A percentile compares a stretch with the other conserved stretches of the same genome.
Evolutionary conservation across 768 basidiomycete species (phyloP).

Genomic region (Termitomyces sp.): DNA sequence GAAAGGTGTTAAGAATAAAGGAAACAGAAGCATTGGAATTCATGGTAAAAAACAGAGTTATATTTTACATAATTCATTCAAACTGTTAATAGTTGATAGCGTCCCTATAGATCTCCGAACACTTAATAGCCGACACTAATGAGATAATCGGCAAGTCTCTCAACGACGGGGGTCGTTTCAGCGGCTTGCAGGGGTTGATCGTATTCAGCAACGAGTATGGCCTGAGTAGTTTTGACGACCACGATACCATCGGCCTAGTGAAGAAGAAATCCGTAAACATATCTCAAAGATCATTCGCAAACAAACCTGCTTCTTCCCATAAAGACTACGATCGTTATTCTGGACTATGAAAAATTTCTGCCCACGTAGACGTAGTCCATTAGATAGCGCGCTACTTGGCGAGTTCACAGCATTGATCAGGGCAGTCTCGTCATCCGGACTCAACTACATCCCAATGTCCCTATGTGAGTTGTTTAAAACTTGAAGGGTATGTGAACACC

Average conservation of each 20-base stretch:
- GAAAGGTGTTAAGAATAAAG: not conserved
- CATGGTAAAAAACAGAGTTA: not conserved
- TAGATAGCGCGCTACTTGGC: slow-evolving; percentile 34
- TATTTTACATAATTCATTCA: slow-evolving; percentile 13
- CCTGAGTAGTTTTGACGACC: slow-evolving; percentile 78
- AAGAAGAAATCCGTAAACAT: not conserved
- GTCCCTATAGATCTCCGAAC: slow-evolving; percentile 1
- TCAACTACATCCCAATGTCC: slow-evolving; percentile 38
- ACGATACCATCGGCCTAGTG: slow-evolving; percentile 66
- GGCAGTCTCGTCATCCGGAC: slow-evolving; percentile 56
- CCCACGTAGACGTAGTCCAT: slow-evolving; percentile 58
- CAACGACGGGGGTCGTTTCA: slow-evolving; percentile 63
- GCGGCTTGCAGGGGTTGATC: slow-evolving; percentile 51
- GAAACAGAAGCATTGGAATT: not conserved
- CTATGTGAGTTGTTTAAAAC: not conserved
- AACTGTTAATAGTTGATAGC: slow-evolving; percentile 1
- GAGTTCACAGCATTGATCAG: slow-evolving; percentile 44
- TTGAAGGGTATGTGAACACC: slow-evolving; percentile 17
- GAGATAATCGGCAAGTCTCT: slow-evolving; percentile 75
- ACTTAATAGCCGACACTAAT: slow-evolving; percentile 48
- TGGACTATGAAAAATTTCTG: slow-evolving; percentile 71
- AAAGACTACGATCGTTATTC: slow-evolving; percentile 46
- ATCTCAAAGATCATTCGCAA: not conserved
- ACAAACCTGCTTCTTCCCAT: slow-evolving; percentile 76
- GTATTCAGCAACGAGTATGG: slow-evolving; percentile 81